These are phyloP conservation scores for Maudiozyma barnettii DNA, from an alignment of 805 yeast genomes.

Conservation along the genomic window DNA sequence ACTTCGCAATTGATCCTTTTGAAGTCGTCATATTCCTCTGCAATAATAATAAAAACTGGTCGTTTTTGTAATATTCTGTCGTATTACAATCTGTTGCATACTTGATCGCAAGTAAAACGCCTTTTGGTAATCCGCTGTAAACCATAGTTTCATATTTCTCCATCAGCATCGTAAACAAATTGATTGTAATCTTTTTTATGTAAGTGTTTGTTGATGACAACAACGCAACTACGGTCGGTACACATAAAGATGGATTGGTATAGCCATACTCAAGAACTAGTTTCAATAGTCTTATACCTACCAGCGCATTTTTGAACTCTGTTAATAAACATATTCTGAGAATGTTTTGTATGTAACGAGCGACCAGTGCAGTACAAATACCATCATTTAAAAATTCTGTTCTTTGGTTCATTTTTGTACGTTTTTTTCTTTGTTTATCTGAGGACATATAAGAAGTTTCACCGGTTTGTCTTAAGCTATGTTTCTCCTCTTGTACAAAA, in stretches of 20 bases:
- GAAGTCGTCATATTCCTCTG: slow-evolving; percentile 12
- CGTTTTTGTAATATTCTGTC: slow-evolving; percentile 7
- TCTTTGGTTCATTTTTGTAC: slow-evolving; percentile 31
- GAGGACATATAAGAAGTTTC: slow-evolving; percentile 31
- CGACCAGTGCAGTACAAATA: slow-evolving; percentile 63
- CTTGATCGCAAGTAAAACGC: slow-evolving; percentile 44
- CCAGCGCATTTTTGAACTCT: slow-evolving; percentile 37
- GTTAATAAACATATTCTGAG: slow-evolving; percentile 41
- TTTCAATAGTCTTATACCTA: slow-evolving; percentile 47
- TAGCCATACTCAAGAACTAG: slow-evolving; percentile 55
- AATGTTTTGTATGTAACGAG: slow-evolving; percentile 45
- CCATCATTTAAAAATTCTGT: slow-evolving; percentile 51
- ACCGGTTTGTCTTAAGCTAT: slow-evolving; percentile 35
- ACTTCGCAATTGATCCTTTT: slow-evolving; percentile 14
- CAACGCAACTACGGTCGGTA: slow-evolving; percentile 62
- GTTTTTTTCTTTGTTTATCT: slow-evolving; percentile 32
- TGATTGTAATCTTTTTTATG: slow-evolving; percentile 40
- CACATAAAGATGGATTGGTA: slow-evolving; percentile 63
- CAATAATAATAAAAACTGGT: slow-evolving; percentile 9
- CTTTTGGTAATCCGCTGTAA: slow-evolving; percentile 55
- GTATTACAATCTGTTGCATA: slow-evolving; percentile 24
- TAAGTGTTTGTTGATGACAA: slow-evolving; percentile 41
- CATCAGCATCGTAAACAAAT: slow-evolving; percentile 45
- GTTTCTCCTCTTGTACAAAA: slow-evolving; percentile 45
- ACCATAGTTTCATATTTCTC: slow-evolving; percentile 65